Percentiles rank a stretch among this genome's conserved stretches.
Evolutionary conservation across 208 protist species (phyloP).

Genomic region (Trypanosoma rangeli): DNA sequence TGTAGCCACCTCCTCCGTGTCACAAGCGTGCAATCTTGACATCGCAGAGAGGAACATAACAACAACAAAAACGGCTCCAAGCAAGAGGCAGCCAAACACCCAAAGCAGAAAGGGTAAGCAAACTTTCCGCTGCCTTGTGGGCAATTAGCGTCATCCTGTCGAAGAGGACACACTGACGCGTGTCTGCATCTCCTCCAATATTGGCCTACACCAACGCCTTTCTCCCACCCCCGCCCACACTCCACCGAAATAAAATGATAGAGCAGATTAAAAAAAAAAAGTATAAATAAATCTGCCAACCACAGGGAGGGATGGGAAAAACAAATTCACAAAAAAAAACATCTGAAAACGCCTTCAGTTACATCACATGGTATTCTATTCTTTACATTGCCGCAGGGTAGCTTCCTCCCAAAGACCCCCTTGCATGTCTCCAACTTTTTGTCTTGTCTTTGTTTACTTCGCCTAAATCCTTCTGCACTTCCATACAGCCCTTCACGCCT

Average conservation of each 20-base stretch:
- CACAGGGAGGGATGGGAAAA: not conserved
- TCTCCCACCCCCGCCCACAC: no score
- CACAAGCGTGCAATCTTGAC: not conserved
- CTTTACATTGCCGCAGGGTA: not conserved
- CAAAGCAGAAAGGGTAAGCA: slow-evolving; percentile 8
- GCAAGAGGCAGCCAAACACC: not conserved
- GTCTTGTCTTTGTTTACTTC: not conserved
- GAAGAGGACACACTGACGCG: not conserved
- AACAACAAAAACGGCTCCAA: not conserved
- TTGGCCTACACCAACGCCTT: not conserved
- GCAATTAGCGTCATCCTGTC: not conserved
- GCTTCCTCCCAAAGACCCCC: not conserved
- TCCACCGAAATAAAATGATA: not conserved
- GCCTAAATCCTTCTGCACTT: not conserved
- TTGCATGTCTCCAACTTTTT: slow-evolving; percentile 1
- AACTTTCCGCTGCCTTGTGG: not conserved
- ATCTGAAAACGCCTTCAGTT: not conserved
- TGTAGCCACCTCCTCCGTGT: not conserved
- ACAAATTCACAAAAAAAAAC: not conserved
- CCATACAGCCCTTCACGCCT: not conserved
- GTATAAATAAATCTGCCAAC: no score
- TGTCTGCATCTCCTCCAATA: slow-evolving; percentile 1
- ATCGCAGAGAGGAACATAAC: not conserved
- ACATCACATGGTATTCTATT: not conserved
- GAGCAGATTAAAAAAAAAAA: not conserved